Conservation (phyloP, 805 yeast species). For the Metschnikowia gruessii region DNA sequence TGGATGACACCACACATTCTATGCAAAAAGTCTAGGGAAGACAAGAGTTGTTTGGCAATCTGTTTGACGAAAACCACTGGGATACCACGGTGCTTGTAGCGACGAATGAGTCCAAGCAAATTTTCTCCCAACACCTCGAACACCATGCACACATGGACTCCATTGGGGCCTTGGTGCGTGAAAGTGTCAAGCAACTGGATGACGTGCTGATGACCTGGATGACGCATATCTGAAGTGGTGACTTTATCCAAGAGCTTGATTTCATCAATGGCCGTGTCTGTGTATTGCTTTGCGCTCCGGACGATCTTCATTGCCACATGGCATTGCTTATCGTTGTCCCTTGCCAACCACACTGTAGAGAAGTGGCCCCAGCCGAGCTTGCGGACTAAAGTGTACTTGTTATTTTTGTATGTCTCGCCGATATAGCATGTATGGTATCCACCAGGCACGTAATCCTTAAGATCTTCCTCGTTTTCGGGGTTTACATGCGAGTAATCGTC, state of each 20-base stretch:
- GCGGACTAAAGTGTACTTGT: constrained; percentile 40
- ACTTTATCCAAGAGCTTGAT: constrained; percentile 65
- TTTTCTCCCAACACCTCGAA: constrained; percentile 65
- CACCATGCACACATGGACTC: constrained; percentile 63
- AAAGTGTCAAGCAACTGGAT: constrained; percentile 56
- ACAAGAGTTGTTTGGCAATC: constrained; percentile 52
- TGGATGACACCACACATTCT: constrained; percentile 54
- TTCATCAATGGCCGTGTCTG: constrained; percentile 66
- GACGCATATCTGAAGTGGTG: constrained; percentile 45
- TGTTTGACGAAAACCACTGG: constrained; percentile 54
- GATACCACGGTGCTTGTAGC: constrained; percentile 42
- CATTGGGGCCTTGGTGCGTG: constrained; percentile 57
- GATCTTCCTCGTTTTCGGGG: constrained; percentile 46
- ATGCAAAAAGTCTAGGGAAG: constrained; percentile 61
- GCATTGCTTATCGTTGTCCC: constrained; percentile 47
- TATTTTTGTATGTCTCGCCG: constrained; percentile 51
- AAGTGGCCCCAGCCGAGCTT: constrained; percentile 74
- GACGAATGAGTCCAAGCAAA: constrained; percentile 47
- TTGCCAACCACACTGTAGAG: constrained; percentile 68
- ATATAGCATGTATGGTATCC: constrained; percentile 64
- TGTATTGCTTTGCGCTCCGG: constrained; percentile 49
- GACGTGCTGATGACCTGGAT: constrained; percentile 47
- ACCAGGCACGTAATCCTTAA: constrained; percentile 52
- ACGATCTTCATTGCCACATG: constrained; percentile 69
- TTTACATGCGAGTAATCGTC: constrained; percentile 20